Conservation (phyloP, 176 grass and related monocot species). For the Musa acuminata region DNA sequence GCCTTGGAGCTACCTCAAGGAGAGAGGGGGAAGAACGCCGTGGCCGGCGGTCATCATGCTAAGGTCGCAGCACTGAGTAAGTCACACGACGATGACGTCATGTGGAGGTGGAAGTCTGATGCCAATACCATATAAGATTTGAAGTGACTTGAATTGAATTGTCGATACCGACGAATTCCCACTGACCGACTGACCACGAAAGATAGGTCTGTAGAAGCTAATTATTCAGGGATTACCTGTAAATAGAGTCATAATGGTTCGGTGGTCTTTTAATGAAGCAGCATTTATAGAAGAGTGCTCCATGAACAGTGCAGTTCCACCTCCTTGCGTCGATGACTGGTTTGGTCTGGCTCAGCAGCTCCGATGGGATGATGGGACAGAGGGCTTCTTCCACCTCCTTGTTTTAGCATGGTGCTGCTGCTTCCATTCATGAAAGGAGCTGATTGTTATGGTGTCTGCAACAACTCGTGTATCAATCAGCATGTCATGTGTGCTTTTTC, state of each 20-base stretch:
- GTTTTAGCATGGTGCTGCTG: no score
- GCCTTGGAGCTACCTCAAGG: neutral
- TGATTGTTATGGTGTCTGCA: no score
- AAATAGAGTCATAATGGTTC: neutral
- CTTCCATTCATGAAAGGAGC: no score
- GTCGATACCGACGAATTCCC: neutral
- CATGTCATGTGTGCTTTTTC: no score
- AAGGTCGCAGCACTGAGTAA: neutral
- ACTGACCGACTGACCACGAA: neutral
- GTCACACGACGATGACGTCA: neutral
- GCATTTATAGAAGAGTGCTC: neutral
- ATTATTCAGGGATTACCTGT: neutral
- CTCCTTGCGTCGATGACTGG: no score
- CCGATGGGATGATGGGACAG: no score
- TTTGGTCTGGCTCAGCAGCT: no score
- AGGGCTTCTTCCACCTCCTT: no score
- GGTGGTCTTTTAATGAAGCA: neutral
- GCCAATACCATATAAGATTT: neutral
- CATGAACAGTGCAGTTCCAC: no score
- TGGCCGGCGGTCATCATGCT: neutral
- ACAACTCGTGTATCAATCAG: no score
- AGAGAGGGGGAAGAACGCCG: neutral
- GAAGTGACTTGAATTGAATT: neutral
- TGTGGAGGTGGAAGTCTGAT: slow-evolving; percentile 7
- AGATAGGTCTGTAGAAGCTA: neutral